Base-by-base conservation (phyloP, 2,329 filamentous ascomycete species). In the Cytospora paraplurivora region DNA sequence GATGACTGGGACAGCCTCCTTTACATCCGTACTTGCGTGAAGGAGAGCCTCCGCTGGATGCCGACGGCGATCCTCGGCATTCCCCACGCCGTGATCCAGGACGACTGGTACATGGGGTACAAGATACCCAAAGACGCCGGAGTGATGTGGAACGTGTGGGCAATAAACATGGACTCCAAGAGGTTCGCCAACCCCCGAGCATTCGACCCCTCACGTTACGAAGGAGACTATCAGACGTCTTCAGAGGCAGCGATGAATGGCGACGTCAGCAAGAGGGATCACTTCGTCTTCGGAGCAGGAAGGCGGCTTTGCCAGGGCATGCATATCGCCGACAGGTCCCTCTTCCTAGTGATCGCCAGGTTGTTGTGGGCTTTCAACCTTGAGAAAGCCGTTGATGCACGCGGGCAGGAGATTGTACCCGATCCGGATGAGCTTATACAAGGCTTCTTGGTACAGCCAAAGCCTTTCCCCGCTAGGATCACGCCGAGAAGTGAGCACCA, bases 241-340 rank as follows among this genome's bases (percentile, higher is more conserved):
- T 63, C 69, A 1, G 66, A 67, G 37, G 68, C 72, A 56, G 71
- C 75, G 0, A 71, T 72, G 58, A 72, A 72, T 64, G 65, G 67
- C 15, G 71, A 74, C 34, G 54, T 63, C 6, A 60, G 68, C 15
- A 76, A 82, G 68, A 76, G 82, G 15, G 83, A 85, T 55, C 78
- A 81, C 10, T 85, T 83, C 70, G 78, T 76, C 0, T 87, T 85
- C 61, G 84, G 85, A 21, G 81, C 80, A 10, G 84, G 85, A 1
- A 76, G 84, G 7, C 76, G 85, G 32, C 78, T 86, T 51, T 88
- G 85, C 70, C 84, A 81, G 3, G 85, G 85, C 0, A 82, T 84
- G 35, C 81, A 85, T 59, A 75, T 87, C 2, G 82, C 82, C 0
- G 79, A 82, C 62, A 77, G 78, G 7, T 77, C 74, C 11, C 67